Base-by-base conservation (phyloP, 495 filamentous ascomycete genomes). In the Annulohypoxylon bovei region DNA sequence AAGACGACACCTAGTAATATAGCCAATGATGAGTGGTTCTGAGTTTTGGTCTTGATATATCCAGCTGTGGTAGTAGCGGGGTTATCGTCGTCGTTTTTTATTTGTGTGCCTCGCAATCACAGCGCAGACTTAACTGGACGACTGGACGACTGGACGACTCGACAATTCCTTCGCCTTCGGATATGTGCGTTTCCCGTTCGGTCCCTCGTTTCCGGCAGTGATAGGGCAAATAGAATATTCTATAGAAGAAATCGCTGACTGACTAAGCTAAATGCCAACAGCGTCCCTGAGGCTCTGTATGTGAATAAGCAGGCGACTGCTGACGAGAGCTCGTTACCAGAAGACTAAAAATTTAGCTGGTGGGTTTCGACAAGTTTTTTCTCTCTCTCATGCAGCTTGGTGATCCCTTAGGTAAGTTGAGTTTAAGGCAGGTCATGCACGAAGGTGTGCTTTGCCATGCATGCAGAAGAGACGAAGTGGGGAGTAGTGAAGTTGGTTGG, bases 341-440 rank as follows among this genome's bases (percentile, higher is more conserved):
- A 27, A 50, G 20, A 46, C 50, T 49, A 61, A 39, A 65, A 65
- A 44, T 58, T 33, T 54, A 65, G 55, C 42, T 28, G 40, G 65
- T 65, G 60, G 65, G 54, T 40, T 49, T 11, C n/a, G 3, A 11
- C 22, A 14, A 28, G 44, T 32, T 65, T 55, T 42, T 47, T 57
- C 37, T 49, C 39, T 55, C 39, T 57, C 37, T 54, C 55, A 70
- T 73, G 71, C 71, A 67, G 55, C 71, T 64, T 63, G 66, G 52
- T 62, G 62, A 67, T 60, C 71, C 64, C 54, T 70, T 62, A 65
- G 59, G 53, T 65, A 67, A 67, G 57, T 53, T 27, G 40, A 50
- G 22, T 35, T 35, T 60, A 46, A 70, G 57, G 62, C 54, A 70
- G 56, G 70, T 73, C 62, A 72, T 63, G 70, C 62, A 72, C 52